Conservation (phyloP, 179 eudicot species). For the Carnegiea gigantea region DNA sequence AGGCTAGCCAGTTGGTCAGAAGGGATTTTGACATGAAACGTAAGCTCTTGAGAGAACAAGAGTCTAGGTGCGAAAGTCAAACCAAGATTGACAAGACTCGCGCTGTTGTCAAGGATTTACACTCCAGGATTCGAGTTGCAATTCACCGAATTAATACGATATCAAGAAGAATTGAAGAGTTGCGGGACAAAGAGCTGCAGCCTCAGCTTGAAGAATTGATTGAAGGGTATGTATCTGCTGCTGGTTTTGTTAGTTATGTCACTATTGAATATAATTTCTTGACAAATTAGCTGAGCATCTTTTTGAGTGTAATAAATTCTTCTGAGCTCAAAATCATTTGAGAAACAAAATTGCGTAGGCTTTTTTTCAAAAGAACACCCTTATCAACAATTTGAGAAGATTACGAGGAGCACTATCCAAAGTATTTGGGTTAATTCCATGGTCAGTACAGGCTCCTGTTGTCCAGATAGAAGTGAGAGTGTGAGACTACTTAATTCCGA, state of each 20-base stretch:
- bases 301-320: not conserved
- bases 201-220: constrained; percentile 97
- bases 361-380: not conserved
- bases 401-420: not conserved
- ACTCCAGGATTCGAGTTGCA: constrained; percentile 85
- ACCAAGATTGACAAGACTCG: constrained; percentile 74
- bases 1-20: constrained; percentile 84
- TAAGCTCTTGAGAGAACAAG: constrained; percentile 70
- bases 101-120: constrained; percentile 88
- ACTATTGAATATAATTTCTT: not conserved
- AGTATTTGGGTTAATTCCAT: not conserved
- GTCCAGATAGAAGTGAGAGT: not conserved
- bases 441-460: not conserved
- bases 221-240: constrained; percentile 63
- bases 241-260: constrained; percentile 15
- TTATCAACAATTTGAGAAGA: not conserved
- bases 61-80: constrained; percentile 61
- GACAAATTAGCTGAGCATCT: not conserved
- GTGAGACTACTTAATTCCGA: not conserved
- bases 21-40: constrained; percentile 70
- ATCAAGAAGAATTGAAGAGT: constrained; percentile 84
- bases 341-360: not conserved
- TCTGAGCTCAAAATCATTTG: not conserved
- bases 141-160: constrained; percentile 84
- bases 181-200: constrained; percentile 83